These are phyloP conservation scores for Penicillium carneum DNA, from an alignment of 2,329 filamentous ascomycete genomes.

Conservation along the genomic window DNA sequence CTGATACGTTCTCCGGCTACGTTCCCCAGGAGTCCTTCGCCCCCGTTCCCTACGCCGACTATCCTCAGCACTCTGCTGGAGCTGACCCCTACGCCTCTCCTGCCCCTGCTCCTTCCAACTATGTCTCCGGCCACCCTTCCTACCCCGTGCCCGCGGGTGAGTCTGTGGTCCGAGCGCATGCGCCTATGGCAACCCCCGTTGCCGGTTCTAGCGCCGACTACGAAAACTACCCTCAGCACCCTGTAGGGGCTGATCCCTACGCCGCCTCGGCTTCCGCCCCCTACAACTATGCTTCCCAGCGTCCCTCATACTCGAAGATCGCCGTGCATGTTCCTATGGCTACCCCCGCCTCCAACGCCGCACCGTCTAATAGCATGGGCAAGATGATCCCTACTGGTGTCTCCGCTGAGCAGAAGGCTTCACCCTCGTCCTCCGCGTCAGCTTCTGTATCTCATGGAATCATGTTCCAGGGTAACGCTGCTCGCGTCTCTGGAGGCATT, in stretches of 20 bases:
- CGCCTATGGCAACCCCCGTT: not conserved
- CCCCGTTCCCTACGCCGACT: not conserved
- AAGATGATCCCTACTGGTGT: conserved; percentile 53
- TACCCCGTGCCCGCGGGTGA: not conserved
- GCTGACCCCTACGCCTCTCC: conserved; percentile 1
- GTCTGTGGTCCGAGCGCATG: not conserved
- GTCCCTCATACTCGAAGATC: conserved; percentile 36
- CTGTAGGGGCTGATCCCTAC: not conserved
- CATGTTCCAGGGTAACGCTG: conserved; percentile 39
- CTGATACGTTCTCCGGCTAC: not conserved
- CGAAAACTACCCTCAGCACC: not conserved
- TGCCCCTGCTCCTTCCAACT: not conserved
- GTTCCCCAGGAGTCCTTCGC: not conserved
- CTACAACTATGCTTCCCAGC: conserved; percentile 23
- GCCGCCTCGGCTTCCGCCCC: conserved; percentile 6
- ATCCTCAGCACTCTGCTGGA: not conserved
- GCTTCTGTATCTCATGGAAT: conserved; percentile 27
- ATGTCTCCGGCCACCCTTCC: not conserved
- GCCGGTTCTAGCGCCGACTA: not conserved
- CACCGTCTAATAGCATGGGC: conserved; percentile 35
- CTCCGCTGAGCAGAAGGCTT: conserved; percentile 35
- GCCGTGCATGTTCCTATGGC: conserved; percentile 39
- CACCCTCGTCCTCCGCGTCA: conserved; percentile 50
- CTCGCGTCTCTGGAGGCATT: conserved; percentile 33
- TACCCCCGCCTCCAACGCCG: conserved; percentile 34